Evolutionary conservation across 305 asterid species (phyloP), one percentile per base, ranked within the genome.

Genomic region (Stenogyne calaminthoides): DNA sequence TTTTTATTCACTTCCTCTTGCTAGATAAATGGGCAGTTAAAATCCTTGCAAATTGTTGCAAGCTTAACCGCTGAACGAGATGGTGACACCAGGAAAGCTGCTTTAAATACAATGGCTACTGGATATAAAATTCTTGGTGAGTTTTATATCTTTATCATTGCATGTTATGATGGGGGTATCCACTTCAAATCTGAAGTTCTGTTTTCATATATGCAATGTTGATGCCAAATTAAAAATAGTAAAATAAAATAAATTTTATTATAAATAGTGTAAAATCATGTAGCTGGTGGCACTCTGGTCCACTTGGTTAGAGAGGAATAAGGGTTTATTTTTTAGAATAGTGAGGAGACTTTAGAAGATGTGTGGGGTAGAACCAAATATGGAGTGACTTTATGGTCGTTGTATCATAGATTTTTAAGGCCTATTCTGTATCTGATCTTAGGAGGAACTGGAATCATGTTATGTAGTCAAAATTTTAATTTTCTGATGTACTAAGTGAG

Each of bases 31-130:
- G 98, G 95, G 46, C 99, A 95, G 62, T 77, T 95, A 69, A 95
- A 95, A 80, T 93, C 97, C 74, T 87, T 95, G 95, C 97, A 95
- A 91, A 82, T 89, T 58, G 99, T 95, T 34, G 98, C 99, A 64
- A 91, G 96, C 82, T 88, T 95, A 83, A 93, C 98, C 66, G 90
- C 95, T 64, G 99, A 95, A 76, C 91, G 98, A 76, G 99, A 95
- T 80, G 99, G 99, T 73, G 99, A 95, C 71, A 80, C 91, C 72
- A 83, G 99, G 72, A 95, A 95, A 76, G 97, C 98, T 80, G 99
- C 98, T 65, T 82, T 95, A 67, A 95, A 91, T 83, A 81, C 99
- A 72, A 77, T 92, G 80, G 98, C 99, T 54, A 94, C 83, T 54
- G 99, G 98, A 78, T 94, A 90, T 69, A 94, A 94, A 88, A 86